Evolutionary conservation across 148 eudicot species (phyloP).

Genomic region (Gaultheria prostrata): DNA sequence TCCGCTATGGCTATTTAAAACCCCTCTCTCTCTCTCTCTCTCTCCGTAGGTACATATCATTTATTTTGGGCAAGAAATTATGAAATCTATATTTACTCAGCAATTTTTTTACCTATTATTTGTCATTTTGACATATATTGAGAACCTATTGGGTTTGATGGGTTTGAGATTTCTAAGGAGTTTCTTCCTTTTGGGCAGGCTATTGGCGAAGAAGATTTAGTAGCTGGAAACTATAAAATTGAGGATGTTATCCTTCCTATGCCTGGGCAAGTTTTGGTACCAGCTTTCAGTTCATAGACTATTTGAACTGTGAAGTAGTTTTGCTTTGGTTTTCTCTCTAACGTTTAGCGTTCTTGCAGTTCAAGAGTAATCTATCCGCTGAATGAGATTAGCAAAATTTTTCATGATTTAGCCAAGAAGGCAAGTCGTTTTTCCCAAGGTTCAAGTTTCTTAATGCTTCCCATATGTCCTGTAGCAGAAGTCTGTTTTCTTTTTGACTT

Average conservation of each 20-base stretch:
- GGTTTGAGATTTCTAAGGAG: not conserved
- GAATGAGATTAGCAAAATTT: constrained; percentile 65
- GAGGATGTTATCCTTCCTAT: constrained; percentile 87
- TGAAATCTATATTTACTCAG: not conserved
- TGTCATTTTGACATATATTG: not conserved
- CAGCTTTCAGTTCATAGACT: constrained; percentile 4
- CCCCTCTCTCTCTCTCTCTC: not conserved
- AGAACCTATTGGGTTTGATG: not conserved
- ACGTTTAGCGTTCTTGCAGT: constrained; percentile 38
- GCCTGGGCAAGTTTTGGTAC: constrained; percentile 60
- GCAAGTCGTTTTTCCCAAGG: constrained; percentile 28
- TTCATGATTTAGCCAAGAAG: constrained; percentile 79
- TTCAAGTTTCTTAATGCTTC: not conserved
- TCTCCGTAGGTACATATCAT: not conserved
- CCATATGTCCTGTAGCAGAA: not conserved
- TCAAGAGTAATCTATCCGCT: constrained; percentile 71
- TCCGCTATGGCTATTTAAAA: too few species aligned
- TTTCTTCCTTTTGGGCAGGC: constrained; percentile 40
- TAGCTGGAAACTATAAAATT: constrained; percentile 54
- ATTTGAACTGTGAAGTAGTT: constrained; percentile 14
- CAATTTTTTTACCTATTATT: not conserved
- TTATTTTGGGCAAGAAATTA: not conserved
- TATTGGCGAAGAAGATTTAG: constrained; percentile 66
- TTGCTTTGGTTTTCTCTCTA: constrained; percentile 8
- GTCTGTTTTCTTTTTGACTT: not conserved